Conservation (phyloP, 148 eudicot genomes). For the Tetragonia tetragonoides region DNA sequence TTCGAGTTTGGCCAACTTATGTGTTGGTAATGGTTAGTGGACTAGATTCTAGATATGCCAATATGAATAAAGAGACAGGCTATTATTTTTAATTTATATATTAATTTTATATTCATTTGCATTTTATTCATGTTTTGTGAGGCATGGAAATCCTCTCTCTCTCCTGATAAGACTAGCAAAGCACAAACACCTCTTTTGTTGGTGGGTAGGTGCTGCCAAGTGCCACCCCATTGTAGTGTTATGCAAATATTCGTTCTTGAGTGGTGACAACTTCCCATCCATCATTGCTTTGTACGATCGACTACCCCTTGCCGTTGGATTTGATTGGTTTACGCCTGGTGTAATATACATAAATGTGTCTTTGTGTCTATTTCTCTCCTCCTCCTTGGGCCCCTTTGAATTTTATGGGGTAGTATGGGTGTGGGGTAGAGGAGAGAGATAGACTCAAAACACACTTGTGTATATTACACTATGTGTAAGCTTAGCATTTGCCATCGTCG, state of each 20-base stretch:
- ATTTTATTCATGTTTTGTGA: not conserved
- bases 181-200: not conserved
- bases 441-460: too few species aligned
- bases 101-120: not conserved
- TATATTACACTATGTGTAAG: too few species aligned
- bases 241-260: not conserved
- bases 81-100: too few species aligned
- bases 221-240: not conserved
- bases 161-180: constrained; percentile 12
- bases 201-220: not conserved
- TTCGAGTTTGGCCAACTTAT: not conserved
- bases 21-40: not conserved
- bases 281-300: not conserved
- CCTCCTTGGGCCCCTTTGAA: too few species aligned
- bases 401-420: too few species aligned
- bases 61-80: not conserved
- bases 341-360: too few species aligned
- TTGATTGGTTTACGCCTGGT: too few species aligned
- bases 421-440: too few species aligned
- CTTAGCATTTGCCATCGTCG: too few species aligned
- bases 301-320: too few species aligned
- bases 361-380: too few species aligned
- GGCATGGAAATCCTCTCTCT: not conserved
- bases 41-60: not conserved
- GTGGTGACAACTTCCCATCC: not conserved